Evolutionary conservation across 108 stramenopile genomes (phyloP).

Genomic region (Halocafeteria seosinensis): DNA sequence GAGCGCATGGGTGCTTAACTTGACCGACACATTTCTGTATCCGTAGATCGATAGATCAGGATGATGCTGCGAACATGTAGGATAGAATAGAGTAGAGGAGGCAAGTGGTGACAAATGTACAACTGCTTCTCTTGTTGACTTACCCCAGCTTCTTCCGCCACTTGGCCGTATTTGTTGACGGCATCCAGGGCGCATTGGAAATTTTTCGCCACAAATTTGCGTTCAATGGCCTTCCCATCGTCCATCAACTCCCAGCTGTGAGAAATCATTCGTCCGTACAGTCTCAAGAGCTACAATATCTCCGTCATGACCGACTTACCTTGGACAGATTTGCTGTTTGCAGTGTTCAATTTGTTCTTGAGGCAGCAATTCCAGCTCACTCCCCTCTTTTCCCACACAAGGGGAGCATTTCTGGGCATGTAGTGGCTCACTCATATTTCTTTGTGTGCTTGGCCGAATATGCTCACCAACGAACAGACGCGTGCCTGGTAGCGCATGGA

Average conservation of each 20-base stretch:
- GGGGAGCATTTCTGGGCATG: too few relatives aligned
- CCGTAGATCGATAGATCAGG: slow-evolving; percentile 28
- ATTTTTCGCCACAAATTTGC: slow-evolving; percentile 15
- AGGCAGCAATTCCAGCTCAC: too few relatives aligned
- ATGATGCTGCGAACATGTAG: slow-evolving; percentile 8
- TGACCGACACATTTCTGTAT: slow-evolving; percentile 24
- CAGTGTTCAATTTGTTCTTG: too few relatives aligned
- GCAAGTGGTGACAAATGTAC: not conserved
- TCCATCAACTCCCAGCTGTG: not conserved
- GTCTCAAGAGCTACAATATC: too few relatives aligned
- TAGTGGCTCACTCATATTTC: too few relatives aligned
- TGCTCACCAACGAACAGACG: too few relatives aligned
- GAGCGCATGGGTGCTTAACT: slow-evolving; percentile 16
- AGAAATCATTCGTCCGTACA: too few relatives aligned
- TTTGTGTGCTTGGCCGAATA: too few relatives aligned
- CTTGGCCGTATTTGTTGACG: slow-evolving; percentile 11
- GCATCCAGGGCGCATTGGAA: slow-evolving; percentile 20
- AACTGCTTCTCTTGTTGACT: not conserved
- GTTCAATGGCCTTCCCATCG: not conserved
- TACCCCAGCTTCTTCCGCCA: slow-evolving; percentile 8
- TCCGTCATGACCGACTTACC: too few relatives aligned
- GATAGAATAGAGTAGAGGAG: not conserved
- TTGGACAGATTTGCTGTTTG: too few relatives aligned
- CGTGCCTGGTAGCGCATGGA: too few relatives aligned
- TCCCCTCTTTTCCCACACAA: too few relatives aligned